phyloP scores from a whole-genome alignment of 2,329 filamentous ascomycete genomes.

The Didymella segeticola region DNA sequence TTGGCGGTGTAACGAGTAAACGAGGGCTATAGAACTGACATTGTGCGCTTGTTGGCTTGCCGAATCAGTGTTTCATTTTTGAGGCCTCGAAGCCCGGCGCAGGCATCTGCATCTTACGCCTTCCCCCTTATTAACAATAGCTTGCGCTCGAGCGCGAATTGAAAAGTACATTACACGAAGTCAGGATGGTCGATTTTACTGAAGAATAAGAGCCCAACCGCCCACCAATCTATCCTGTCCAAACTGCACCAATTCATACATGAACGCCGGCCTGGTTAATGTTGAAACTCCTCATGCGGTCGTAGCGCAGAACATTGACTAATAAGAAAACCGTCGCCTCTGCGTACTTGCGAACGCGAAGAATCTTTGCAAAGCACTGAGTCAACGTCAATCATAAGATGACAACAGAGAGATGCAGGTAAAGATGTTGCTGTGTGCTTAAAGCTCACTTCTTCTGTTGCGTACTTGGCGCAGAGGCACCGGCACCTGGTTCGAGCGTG shows the following conservation, averaged over 20 bases:
- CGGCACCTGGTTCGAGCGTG: conserved; percentile 72
- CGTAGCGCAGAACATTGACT: conserved; percentile 2
- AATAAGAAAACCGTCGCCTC: conserved; percentile 10
- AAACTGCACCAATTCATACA: conserved; percentile 2
- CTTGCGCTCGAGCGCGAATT: conserved; percentile 5
- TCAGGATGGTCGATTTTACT: conserved; percentile 1
- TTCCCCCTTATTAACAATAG: conserved; percentile 12
- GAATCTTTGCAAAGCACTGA: conserved; percentile 11
- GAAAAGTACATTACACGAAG: conserved; percentile 28
- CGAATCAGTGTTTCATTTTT: conserved; percentile 12
- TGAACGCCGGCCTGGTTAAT: conserved; percentile 14
- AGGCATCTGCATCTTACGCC: conserved; percentile 3
- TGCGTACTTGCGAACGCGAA: conserved; percentile 4
- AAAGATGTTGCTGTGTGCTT: conserved; percentile 1
- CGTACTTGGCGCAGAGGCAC: conserved; percentile 39
- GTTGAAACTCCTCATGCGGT: conserved; percentile 5
- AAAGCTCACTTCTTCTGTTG: conserved; percentile 45
- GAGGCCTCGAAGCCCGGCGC: background rate
- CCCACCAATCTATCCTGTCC: conserved; percentile 13
- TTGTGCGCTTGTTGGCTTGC: conserved; percentile 8
- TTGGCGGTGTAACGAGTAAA: conserved; percentile 11
- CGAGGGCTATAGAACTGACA: conserved; percentile 7
- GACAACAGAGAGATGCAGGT: background rate
- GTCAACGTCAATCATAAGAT: conserved; percentile 13
- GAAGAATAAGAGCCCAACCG: conserved; percentile 1